Percentiles rank a stretch among this genome's conserved stretches.
Conservation (phyloP, 805 yeast species). For the Candida nemodendra region DNA sequence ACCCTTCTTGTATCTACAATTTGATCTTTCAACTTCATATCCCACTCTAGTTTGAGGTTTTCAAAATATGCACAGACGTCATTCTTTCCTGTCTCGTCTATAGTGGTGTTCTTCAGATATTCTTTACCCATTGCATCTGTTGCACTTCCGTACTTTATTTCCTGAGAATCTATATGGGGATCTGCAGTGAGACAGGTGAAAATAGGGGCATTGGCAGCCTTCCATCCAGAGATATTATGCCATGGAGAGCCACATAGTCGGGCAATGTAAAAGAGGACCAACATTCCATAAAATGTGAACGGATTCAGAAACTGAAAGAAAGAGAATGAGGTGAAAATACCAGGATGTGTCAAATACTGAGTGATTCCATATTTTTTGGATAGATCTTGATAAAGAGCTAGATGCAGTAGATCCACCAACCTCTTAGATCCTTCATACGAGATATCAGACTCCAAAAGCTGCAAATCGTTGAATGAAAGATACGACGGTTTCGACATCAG, state of each 20-base stretch:
- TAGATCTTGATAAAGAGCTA: slow-evolving; percentile 60
- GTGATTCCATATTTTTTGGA: slow-evolving; percentile 49
- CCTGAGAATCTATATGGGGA: slow-evolving; percentile 41
- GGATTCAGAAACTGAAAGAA: slow-evolving; percentile 74
- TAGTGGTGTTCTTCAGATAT: slow-evolving; percentile 51
- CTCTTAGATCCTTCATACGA: slow-evolving; percentile 94
- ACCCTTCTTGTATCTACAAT: slow-evolving; percentile 39
- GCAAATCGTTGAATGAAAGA: slow-evolving; percentile 72
- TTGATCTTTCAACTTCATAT: slow-evolving; percentile 68
- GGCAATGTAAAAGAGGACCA: slow-evolving; percentile 77
- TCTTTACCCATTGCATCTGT: slow-evolving; percentile 63
- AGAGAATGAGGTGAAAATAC: slow-evolving; percentile 83
- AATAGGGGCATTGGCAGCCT: slow-evolving; percentile 85
- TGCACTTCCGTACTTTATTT: slow-evolving; percentile 72
- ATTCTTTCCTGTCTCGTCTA: slow-evolving; percentile 62
- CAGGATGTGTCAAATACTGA: slow-evolving; percentile 88
- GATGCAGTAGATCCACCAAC: slow-evolving; percentile 77
- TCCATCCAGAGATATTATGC: slow-evolving; percentile 86
- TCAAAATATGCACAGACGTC: slow-evolving; percentile 69
- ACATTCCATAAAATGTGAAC: slow-evolving; percentile 83
- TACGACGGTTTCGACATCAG: slow-evolving; percentile 75
- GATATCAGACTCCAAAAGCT: slow-evolving; percentile 57
- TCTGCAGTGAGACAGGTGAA: slow-evolving; percentile 58
- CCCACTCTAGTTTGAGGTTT: slow-evolving; percentile 64
- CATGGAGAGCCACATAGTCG: slow-evolving; percentile 80